Evolutionary conservation across 345 rosid genomes (phyloP), one percentile per base, ranked within the genome.

Genomic region (Garcia nutans): DNA sequence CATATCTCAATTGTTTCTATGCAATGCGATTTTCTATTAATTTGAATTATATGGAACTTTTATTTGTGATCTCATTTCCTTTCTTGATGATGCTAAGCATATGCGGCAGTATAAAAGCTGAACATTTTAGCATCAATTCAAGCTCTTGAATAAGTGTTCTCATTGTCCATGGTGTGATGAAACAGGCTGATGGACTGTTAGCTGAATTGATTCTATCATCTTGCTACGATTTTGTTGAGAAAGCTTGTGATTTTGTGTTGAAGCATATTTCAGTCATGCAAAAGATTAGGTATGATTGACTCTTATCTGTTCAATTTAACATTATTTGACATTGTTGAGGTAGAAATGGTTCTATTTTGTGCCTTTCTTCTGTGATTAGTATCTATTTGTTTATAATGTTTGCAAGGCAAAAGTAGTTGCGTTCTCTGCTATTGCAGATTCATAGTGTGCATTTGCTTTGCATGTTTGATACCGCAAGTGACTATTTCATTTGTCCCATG

Each of bases 131-230:
- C 24, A 8, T 22, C 26, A 10, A 28, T 79, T 49, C 57, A 70
- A 61, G 73, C 54, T 69, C 49, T 79, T 57, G 55, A 71, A 20
- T 17, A 60, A 12, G 76, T 71, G 10, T 65, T 62, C 52, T 65
- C 44, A 47, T 52, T 74, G 24, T 73, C 70, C 57, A 17, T 41
- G 52, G 59, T 52, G 67, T 77, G 70, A 8, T 82, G 80, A 70
- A 68, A 75, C 84, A 96, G 99, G 96, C 90, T 31, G 97, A 90
- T 68, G 97, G 98, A 65, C 94, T 93, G 50, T 80, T 92, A 56
- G 91, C 81, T 61, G 99, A 96, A 78, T 54, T 88, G 82, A 85
- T 74, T 24, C 75, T 78, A 69, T 89, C 87, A 0, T 88, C 86
- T 78, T 90, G 92, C 85, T 91, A 93, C 71, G 94, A 92, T 75